phyloP scores from a whole-genome alignment of 768 basidiomycete species.

The Xerocomellus chrysenteron region DNA sequence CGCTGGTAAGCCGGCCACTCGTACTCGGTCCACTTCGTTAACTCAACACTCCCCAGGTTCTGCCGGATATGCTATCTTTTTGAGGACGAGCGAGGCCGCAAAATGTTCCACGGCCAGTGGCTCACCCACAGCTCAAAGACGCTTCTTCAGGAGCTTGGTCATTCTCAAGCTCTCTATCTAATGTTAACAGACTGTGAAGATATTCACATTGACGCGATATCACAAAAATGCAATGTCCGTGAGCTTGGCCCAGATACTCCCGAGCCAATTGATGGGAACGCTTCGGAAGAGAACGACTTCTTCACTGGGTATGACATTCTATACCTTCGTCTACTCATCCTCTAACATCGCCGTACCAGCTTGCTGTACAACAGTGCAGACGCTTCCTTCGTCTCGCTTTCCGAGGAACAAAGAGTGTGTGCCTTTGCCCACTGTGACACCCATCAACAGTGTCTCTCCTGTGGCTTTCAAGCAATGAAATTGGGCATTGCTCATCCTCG shows the following conservation, averaged over 20 bases:
- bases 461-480: conserved; percentile 37
- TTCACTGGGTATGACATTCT: conserved; percentile 49
- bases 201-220: conserved; percentile 53
- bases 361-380: conserved; percentile 50
- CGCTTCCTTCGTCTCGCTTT: conserved; percentile 47
- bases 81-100: conserved; percentile 38
- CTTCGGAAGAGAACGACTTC: conserved; percentile 46
- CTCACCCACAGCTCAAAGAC: conserved; percentile 62
- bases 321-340: neutral
- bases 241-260: conserved; percentile 40
- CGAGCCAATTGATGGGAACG: conserved; percentile 47
- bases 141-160: conserved; percentile 62
- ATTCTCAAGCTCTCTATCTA: conserved; percentile 58
- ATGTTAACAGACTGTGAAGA: conserved; percentile 55
- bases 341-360: conserved; percentile 31
- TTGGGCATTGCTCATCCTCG: conserved; percentile 25
- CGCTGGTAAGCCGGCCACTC: conserved; percentile 51
- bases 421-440: conserved; percentile 31
- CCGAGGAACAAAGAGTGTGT: conserved; percentile 31
- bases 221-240: conserved; percentile 53
- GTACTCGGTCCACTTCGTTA: neutral
- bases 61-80: conserved; percentile 66
- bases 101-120: conserved; percentile 74
- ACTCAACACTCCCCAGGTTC: conserved; percentile 50
- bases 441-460: conserved; percentile 49